Base-by-base conservation (phyloP, 176 grass and related monocot species). In the Zoysia pacifica region DNA sequence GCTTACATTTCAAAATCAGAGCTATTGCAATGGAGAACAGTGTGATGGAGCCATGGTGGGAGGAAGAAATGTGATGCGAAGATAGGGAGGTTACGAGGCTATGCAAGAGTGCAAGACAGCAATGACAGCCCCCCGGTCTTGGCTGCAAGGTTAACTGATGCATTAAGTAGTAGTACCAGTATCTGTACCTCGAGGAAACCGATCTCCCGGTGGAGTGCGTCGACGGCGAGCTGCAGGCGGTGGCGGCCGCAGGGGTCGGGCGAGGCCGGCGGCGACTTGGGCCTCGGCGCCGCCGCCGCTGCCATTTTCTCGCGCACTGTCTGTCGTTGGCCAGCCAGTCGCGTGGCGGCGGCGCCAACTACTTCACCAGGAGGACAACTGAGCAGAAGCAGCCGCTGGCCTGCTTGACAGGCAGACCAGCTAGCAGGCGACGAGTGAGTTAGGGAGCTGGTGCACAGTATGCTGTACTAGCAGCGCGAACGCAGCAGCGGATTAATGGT, bases 211-310 rank as follows among this genome's bases (percentile, higher is more conserved):
- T 86, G 83, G 39, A 89, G 87, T 60, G 78, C 62, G 67, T 89
- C 87, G 87, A 89, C 83, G 87, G 87, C 83, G 67, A 69, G 79
- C 83, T 89, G 83, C 73, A 89, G 79, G 52, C 87, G 87, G 79
- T 86, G 87, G 83, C 87, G 83, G 78, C 87, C 87, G 62, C 78
- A 82, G 8, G 87, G 87, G 73, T 89, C 87, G 3, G 83, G 83
- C 52, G 78, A 38, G n/a, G 87, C 70, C 62, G 86, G 86, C 76
- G 86, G 81, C 81, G 86, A 89, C 67, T 86, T 89, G 73, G 87
- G 87, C 78, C 78, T 81, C 6, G 83, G 82, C 44, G 50, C 50
- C 16, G 63, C 80, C 65, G 80, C 74, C 49, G 51, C 44, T 3
- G 44, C 44, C 54, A 59, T 51, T 40, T 28, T 28, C 28, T 28